Evolutionary conservation across 805 yeast species (phyloP).

Genomic region (Pichia pseudocactophila): DNA sequence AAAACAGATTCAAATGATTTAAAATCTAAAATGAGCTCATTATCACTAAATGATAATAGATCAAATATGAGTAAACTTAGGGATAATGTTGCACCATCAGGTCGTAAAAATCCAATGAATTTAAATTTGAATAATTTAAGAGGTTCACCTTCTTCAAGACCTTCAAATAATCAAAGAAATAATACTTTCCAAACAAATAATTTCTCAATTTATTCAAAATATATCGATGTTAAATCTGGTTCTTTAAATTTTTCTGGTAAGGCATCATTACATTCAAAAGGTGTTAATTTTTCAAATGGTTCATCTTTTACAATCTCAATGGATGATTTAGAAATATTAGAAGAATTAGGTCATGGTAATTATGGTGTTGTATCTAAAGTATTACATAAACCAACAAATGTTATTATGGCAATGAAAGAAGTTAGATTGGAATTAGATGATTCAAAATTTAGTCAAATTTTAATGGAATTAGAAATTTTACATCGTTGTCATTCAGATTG

Average conservation of each 20-base stretch:
- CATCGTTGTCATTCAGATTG: constrained; percentile 87
- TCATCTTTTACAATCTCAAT: constrained; percentile 77
- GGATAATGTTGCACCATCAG: constrained; percentile 20
- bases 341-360: constrained; percentile 90
- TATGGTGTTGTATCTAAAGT: constrained; percentile 95
- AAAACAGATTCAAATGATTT: not conserved
- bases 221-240: constrained; percentile 87
- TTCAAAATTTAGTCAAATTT: constrained; percentile 83
- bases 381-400: constrained; percentile 83
- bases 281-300: constrained; percentile 86
- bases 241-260: constrained; percentile 88
- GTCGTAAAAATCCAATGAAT: constrained; percentile 10
- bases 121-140: constrained; percentile 5
- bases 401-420: constrained; percentile 95
- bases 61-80: constrained; percentile 14
- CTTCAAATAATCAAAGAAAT: constrained; percentile 10
- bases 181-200: constrained; percentile 40
- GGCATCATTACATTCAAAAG: constrained; percentile 83
- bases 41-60: constrained; percentile 2
- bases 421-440: constrained; percentile 90
- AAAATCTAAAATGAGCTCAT: not conserved
- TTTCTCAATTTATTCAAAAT: constrained; percentile 79
- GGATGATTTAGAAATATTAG: constrained; percentile 74
- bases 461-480: constrained; percentile 91
- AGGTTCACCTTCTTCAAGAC: not conserved